These are phyloP conservation scores for Cryptococcus amylolentus DNA, from an alignment of 1,284 basidiomycete genomes.

Conservation along the genomic window DNA sequence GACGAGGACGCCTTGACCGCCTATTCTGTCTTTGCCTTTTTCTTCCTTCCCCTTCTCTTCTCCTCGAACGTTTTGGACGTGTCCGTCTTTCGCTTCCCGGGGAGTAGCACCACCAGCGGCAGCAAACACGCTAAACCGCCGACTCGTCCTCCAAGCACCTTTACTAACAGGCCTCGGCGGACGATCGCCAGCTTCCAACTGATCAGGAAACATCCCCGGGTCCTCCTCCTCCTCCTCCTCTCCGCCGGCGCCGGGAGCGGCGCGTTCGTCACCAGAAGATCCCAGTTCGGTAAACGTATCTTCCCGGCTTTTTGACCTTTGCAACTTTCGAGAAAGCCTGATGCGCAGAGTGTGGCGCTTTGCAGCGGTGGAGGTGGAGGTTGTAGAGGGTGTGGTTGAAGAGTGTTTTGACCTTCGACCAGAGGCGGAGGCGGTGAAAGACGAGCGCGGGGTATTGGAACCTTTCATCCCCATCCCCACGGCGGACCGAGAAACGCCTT, in stretches of 20 bases:
- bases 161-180: background rate
- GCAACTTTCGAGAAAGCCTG: background rate
- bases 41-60: background rate
- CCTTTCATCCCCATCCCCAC: too few species aligned
- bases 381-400: too few species aligned
- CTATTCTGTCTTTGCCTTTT: constrained; percentile 3
- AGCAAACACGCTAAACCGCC: too few species aligned
- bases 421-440: background rate
- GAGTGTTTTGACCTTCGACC: too few species aligned
- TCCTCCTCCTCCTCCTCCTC: background rate
- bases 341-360: too few species aligned
- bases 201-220: background rate
- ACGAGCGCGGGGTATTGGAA: background rate
- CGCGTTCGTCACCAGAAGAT: background rate
- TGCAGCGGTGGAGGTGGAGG: too few species aligned
- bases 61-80: too few species aligned
- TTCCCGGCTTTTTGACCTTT: constrained; percentile 6
- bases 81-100: too few species aligned
- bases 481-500: background rate
- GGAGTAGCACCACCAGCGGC: too few species aligned
- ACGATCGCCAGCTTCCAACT: background rate
- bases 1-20: constrained; percentile 9
- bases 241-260: too few species aligned
- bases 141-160: background rate
- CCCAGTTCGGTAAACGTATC: constrained; percentile 19